Base-by-base conservation (phyloP, 2,329 filamentous ascomycete species). In the Cryphonectria carpinicola region DNA sequence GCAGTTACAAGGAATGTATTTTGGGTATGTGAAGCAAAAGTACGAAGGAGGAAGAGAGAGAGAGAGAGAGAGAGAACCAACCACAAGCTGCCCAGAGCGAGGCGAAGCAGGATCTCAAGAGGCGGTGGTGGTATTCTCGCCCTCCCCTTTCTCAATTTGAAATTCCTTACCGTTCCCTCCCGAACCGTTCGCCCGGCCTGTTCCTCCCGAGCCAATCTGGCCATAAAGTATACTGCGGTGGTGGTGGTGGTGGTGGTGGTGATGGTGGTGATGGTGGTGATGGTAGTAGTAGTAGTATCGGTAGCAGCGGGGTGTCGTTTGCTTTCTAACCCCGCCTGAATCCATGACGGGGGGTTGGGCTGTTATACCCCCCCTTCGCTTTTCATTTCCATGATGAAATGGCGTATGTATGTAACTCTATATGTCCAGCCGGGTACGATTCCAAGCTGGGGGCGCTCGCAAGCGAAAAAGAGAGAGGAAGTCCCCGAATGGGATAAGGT, bases 101-200 rank as follows among this genome's bases (percentile, higher is more conserved):
- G 63, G 25, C 32, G 56, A 41, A 39, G 64, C 41, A 71, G 67
- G 62, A 62, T 68, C 61, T 72, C 68, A 67, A n/a, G 10, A 25
- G 46, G 43, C 66, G 54, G 54, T 43, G 49, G 41, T 61, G 46
- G 39, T 37, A 52, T 28, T 35, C 28, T 67, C 68, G 56, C 25
- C 61, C 60, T 66, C 67, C 70, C 46, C 46, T 11, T n/a, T 2
- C 46, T 17, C 43, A 5, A 7, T 22, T 32, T 32, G 32, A 32
- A 11, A 11, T 28, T 41, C 43, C 19, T 25, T 65, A 39, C 58
- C 54, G 46, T 61, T 22, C 58, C 32, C n/a, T 35, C 14, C 25
- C 56, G 46, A 49, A 49, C 69, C 69, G 58, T 37, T 52, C 41
- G 19, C 58, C 70, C 64, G 69, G 49, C 64, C 58, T 69, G 39